Evolutionary conservation across 208 protist species (phyloP).

Genomic region (Tritrichomonas musculus): DNA sequence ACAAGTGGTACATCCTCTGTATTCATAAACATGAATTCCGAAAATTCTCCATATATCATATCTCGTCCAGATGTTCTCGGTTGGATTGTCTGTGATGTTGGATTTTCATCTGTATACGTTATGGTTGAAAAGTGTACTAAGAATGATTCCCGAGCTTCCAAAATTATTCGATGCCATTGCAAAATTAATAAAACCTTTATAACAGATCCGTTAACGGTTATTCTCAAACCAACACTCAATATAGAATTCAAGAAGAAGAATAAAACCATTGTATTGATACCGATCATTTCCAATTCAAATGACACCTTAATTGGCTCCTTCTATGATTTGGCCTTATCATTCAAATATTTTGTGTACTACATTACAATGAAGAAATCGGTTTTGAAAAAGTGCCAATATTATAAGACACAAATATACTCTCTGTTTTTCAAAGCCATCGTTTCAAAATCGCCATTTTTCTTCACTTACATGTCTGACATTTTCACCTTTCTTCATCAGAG

Average conservation of each 20-base stretch:
- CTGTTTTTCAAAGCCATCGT: not conserved
- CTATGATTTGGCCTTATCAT: not conserved
- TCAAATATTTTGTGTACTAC: not conserved
- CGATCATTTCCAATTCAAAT: not conserved
- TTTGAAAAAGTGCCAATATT: not conserved
- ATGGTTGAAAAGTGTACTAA: not conserved
- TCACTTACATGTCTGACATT: not conserved
- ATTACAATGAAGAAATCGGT: not conserved
- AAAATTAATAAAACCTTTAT: not conserved
- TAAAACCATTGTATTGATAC: not conserved
- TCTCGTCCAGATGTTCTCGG: too few relatives aligned
- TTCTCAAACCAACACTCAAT: too few relatives aligned
- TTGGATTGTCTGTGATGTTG: not conserved
- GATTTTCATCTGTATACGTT: too few relatives aligned
- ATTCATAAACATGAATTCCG: too few relatives aligned
- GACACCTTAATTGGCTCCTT: not conserved
- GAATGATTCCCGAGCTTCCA: not conserved
- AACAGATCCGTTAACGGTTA: too few relatives aligned
- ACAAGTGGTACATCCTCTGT: too few relatives aligned
- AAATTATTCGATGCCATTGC: not conserved
- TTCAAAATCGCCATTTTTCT: not conserved
- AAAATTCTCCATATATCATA: too few relatives aligned
- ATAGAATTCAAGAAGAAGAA: not conserved
- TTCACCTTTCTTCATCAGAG: not conserved
- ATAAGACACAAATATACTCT: not conserved